These are phyloP conservation scores for Mortierella sp. DNA, from an alignment of 371 early-diverging fungal genomes.

Conservation along the genomic window DNA sequence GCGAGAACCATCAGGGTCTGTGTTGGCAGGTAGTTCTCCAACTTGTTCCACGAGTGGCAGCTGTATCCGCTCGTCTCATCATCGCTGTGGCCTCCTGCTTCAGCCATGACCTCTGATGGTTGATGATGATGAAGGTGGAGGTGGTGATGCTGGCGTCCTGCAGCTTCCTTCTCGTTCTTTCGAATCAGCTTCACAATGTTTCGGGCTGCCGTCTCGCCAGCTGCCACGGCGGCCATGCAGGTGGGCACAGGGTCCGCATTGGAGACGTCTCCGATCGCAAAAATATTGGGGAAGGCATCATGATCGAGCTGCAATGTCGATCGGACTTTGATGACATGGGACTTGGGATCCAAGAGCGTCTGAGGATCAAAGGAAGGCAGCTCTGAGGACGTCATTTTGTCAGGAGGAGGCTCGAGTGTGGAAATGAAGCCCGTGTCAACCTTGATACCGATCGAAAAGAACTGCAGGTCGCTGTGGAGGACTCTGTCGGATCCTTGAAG, in stretches of 20 bases:
- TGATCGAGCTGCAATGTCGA: slow-evolving; percentile 76
- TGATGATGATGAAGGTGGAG: not conserved
- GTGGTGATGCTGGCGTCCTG: not conserved
- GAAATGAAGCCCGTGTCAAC: slow-evolving; percentile 60
- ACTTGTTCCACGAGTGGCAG: slow-evolving; percentile 25
- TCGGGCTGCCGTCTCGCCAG: slow-evolving; percentile 36
- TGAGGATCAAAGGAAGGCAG: slow-evolving; percentile 2
- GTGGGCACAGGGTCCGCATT: slow-evolving; percentile 61
- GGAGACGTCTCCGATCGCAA: slow-evolving; percentile 79
- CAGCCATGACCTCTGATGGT: not conserved
- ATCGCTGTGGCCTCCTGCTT: not conserved
- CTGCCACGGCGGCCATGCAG: slow-evolving; percentile 28
- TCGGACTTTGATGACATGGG: slow-evolving; percentile 65
- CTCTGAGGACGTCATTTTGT: not conserved
- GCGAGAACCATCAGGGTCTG: slow-evolving; percentile 36
- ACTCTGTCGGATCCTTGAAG: slow-evolving; percentile 58
- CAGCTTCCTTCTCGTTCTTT: not conserved
- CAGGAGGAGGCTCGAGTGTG: slow-evolving; percentile 48
- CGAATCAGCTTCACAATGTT: slow-evolving; percentile 40
- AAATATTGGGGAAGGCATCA: slow-evolving; percentile 68
- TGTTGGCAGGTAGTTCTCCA: slow-evolving; percentile 30
- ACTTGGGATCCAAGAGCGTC: slow-evolving; percentile 42
- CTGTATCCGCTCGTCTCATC: slow-evolving; percentile 19
- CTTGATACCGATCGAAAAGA: slow-evolving; percentile 62
- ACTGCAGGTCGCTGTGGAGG: slow-evolving; percentile 62